A percentile compares a stretch with the other conserved stretches of the same genome.
These are phyloP conservation scores for Sarcodon aspratus DNA, from an alignment of 768 basidiomycete genomes.

Conservation along the genomic window DNA sequence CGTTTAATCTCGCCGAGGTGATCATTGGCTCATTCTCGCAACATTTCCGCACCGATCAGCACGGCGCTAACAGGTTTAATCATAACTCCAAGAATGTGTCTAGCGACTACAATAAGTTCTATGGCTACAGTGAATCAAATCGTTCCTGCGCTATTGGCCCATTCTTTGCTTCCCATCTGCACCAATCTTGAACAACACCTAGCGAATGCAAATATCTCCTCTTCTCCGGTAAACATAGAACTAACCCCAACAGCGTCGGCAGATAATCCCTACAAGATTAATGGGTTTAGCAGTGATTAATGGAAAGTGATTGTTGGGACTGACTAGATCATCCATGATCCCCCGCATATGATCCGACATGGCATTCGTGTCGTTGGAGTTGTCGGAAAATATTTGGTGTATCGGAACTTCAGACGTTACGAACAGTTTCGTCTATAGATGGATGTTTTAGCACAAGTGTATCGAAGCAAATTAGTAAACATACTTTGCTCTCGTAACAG, in stretches of 20 bases:
- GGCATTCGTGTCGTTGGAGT: constrained; percentile 25
- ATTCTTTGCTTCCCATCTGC: constrained; percentile 86
- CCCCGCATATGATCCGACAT: constrained; percentile 81
- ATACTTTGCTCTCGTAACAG: constrained; percentile 84
- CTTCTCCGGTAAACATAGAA: constrained; percentile 92
- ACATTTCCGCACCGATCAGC: no score
- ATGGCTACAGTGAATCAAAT: background rate
- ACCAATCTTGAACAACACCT: constrained; percentile 82
- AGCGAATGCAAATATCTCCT: constrained; percentile 95
- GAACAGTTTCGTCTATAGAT: constrained; percentile 72
- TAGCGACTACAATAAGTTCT: no score
- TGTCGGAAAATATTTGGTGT: constrained; percentile 80
- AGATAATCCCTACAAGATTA: constrained; percentile 52
- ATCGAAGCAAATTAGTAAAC: background rate
- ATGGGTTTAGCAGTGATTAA: constrained; percentile 4
- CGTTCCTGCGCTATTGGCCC: constrained; percentile 43
- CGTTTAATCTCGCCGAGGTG: no score
- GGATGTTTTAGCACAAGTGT: background rate
- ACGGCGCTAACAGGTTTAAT: no score
- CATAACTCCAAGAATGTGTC: no score
- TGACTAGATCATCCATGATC: constrained; percentile 92
- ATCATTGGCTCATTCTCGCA: no score
- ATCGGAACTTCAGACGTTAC: constrained; percentile 90
- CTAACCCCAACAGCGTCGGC: constrained; percentile 67
- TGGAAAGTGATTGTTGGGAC: constrained; percentile 14